Evolutionary conservation across 805 yeast genomes (phyloP).

Genomic region (Saturnispora serradocipensis): DNA sequence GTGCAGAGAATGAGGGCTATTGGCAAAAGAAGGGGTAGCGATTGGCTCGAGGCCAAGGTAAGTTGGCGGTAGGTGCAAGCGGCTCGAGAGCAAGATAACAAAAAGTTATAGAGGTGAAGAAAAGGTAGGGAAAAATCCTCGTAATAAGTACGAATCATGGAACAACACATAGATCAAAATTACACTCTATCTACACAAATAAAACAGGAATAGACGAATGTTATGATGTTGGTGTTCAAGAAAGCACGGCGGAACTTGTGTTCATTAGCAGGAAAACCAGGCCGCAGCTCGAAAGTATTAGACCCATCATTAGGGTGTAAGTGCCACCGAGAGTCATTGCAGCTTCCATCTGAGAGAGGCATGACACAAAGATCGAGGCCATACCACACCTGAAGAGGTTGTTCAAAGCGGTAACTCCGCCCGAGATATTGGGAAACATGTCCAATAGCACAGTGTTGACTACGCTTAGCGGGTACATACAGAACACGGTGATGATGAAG

Average conservation of each 20-base stretch:
- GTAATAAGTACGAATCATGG: too few species aligned
- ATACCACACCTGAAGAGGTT: conserved; percentile 63
- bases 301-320: conserved; percentile 45
- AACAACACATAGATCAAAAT: too few species aligned
- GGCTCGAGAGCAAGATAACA: background rate
- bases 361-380: conserved; percentile 62
- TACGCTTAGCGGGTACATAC: conserved; percentile 46
- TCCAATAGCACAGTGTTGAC: conserved; percentile 64
- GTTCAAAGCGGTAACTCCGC: conserved; percentile 62
- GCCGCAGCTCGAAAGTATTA: background rate
- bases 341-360: conserved; percentile 46
- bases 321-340: conserved; percentile 62
- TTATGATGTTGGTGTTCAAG: background rate
- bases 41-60: background rate
- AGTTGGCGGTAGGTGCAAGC: background rate
- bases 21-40: background rate
- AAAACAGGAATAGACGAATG: background rate
- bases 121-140: too few species aligned
- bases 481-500: conserved; percentile 44
- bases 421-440: conserved; percentile 55
- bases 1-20: background rate
- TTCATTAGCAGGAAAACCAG: background rate
- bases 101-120: too few species aligned
- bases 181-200: background rate
- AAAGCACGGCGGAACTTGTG: background rate